Evolutionary conservation across 2,329 filamentous ascomycete species (phyloP), one percentile per base, ranked within the genome.

Genomic region (Thielaviopsis ethacetica): DNA sequence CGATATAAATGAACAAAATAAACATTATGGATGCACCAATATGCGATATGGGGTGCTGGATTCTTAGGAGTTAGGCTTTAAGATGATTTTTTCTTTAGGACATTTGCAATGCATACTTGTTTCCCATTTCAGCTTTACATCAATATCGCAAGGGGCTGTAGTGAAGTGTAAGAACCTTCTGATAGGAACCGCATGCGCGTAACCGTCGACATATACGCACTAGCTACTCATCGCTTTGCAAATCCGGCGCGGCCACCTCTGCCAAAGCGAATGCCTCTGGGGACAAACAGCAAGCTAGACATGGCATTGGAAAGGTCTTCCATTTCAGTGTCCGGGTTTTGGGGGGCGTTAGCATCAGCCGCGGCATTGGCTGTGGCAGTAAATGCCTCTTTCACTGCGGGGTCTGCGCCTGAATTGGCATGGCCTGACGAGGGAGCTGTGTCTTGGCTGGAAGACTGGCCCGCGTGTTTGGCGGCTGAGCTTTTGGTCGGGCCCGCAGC

Each of bases 251-350:
- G 76, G 54, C 76, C 71, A n/a, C 75, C 75, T 60, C 79, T 75
- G 15, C 84, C 84, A 67, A 88, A 87, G 10, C 78, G 77, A 56
- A 88, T 72, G 64, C 79, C 85, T 21, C 76, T 74, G 19, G 86
- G 86, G 5, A 90, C 76, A 65, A 91, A 88, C 57, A 80, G 80
- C 62, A 91, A 71, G 3, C 84, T 75, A 1, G 85, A 86, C 83
- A 91, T 86, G 59, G 83, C 81, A 7, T 76, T 77, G 1, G 80
- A 72, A 4, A 91, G 72, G 57, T 78, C 77, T 52, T 83, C 80
- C 77, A 88, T 83, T 17, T 78, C 74, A 19, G 76, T 72, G 61
- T 79, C 76, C 3, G 67, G 68, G 13, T 64, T 64, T 38, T 63
- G 26, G 2, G 60, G 38, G 5, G 22, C 21, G 24, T 13, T 24